These are phyloP conservation scores for Spathaspora jeffriesii DNA, from an alignment of 1,139 yeast species.

Conservation along the genomic window DNA sequence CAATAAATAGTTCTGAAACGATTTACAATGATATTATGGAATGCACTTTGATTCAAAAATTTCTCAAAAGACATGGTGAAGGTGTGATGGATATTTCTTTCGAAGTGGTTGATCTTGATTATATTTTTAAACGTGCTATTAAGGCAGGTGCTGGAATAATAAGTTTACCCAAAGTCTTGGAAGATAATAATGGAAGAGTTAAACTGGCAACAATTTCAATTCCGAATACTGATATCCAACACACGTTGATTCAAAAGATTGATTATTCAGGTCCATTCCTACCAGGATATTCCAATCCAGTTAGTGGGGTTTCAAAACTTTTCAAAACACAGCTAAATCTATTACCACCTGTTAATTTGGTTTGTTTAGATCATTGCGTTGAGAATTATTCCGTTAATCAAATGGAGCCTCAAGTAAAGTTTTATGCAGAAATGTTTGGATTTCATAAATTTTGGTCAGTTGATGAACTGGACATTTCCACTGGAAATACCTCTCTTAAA, in stretches of 20 bases:
- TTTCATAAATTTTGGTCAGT: constrained; percentile 85
- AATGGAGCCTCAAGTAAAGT: constrained; percentile 57
- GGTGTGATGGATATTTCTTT: constrained; percentile 76
- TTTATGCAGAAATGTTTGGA: constrained; percentile 65
- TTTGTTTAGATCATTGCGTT: constrained; percentile 72
- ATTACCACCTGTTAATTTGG: constrained; percentile 37
- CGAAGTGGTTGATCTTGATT: constrained; percentile 50
- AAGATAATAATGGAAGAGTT: constrained; percentile 54
- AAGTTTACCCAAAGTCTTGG: constrained; percentile 34
- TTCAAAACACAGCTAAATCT: constrained; percentile 12
- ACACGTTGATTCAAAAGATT: constrained; percentile 59
- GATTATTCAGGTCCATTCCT: constrained; percentile 51
- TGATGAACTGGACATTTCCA: constrained; percentile 71
- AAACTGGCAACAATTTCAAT: constrained; percentile 56
- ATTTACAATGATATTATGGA: constrained; percentile 23
- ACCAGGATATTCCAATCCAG: constrained; percentile 48
- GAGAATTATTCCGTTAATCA: constrained; percentile 74
- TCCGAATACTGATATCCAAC: constrained; percentile 64
- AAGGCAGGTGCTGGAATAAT: constrained; percentile 55
- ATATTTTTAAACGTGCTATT: constrained; percentile 47
- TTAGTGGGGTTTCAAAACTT: constrained; percentile 7
- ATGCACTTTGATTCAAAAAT: constrained; percentile 32
- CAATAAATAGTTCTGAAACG: constrained; percentile 20
- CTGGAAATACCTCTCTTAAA: constrained; percentile 66
- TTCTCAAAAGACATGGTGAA: constrained; percentile 67